Base-by-base conservation (phyloP, 495 filamentous ascomycete genomes). In the Penicillium coprophilum region DNA sequence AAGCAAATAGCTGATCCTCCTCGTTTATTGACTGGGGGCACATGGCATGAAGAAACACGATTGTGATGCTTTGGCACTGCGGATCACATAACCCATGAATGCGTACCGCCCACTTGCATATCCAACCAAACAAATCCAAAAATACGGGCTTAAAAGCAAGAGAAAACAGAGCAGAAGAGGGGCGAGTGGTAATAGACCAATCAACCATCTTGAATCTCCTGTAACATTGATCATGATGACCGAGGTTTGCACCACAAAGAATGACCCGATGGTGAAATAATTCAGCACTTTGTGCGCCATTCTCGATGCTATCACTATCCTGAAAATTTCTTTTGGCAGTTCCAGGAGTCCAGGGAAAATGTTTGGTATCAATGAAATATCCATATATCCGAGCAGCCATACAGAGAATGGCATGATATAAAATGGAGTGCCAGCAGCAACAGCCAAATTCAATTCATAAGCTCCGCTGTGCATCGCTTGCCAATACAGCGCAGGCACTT, bases 41-140 rank as follows among this genome's bases (percentile, higher is more conserved):
- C 53, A 55, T n/a, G 53, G 53, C 53, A 55, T 55, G 41, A 55
- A 55, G 15, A 55, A 48, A 41, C 53, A 55, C 12, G 44, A 55
- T 20, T 48, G 23, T 3, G 44, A 55, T 39, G 4, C 19, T 2
- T 40, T 34, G 7, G 23, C 32, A 28, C 31, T 30, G 21, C 32
- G 43, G 15, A 1, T 17, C 19, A 48, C 1, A 28, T 55, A 55
- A 19, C 31, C 34, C 24, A 38, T 20, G 21, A 28, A 30, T 1
- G 40, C 23, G 20, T 55, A 41, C 36, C 40, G 23, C 4, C 4
- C 23, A 48, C 40, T 55, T 1, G 15, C 32, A 36, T n/a, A 15
- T 6, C 1, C 9, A 28, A 47, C 4, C 15, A 32, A 9, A 10
- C n/a, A 15, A 4, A n/a, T 20, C 40, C 40, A 43, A 43, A 23